These are phyloP conservation scores for Aethionema arabicum DNA, from an alignment of 345 rosid genomes.

Conservation along the genomic window DNA sequence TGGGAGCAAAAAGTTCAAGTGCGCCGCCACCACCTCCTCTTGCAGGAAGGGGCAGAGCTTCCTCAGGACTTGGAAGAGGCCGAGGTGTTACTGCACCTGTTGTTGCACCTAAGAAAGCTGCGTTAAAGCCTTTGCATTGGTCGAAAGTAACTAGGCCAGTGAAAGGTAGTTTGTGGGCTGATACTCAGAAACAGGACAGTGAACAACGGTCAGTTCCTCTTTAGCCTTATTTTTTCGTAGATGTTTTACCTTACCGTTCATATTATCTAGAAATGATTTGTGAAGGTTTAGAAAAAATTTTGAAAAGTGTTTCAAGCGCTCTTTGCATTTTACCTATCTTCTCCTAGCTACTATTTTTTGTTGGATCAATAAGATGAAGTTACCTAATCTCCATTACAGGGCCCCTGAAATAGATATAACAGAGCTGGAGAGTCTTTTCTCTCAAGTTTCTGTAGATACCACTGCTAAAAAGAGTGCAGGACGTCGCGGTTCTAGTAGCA, in stretches of 20 bases:
- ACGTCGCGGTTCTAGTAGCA: constrained; percentile 78
- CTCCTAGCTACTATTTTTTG: constrained; percentile 1
- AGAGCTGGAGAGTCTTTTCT: constrained; percentile 93
- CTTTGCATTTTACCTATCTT: not conserved
- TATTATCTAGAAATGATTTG: constrained; percentile 1
- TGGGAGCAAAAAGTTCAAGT: constrained; percentile 48
- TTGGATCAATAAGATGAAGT: constrained; percentile 5
- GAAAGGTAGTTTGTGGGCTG: constrained; percentile 99
- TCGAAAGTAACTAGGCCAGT: constrained; percentile 87
- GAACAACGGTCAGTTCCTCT: constrained; percentile 60
- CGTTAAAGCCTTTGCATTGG: constrained; percentile 93
- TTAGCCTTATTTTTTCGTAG: constrained; percentile 6
- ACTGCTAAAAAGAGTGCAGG: constrained; percentile 62
- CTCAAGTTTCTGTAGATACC: constrained; percentile 72
- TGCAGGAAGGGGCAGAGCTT: constrained; percentile 58
- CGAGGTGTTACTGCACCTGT: constrained; percentile 48
- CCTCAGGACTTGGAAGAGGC: constrained; percentile 57
- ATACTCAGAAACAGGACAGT: constrained; percentile 77
- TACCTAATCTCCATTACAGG: constrained; percentile 46
- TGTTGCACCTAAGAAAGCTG: constrained; percentile 61
- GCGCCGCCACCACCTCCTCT: constrained; percentile 79
- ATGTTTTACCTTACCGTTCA: constrained; percentile 17
- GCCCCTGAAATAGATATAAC: constrained; percentile 98
- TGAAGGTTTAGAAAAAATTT: not conserved
- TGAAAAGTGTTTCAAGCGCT: constrained; percentile 4